Conservation (phyloP, 2,329 filamentous ascomycete species). For the Penicillium aurantiogriseum region DNA sequence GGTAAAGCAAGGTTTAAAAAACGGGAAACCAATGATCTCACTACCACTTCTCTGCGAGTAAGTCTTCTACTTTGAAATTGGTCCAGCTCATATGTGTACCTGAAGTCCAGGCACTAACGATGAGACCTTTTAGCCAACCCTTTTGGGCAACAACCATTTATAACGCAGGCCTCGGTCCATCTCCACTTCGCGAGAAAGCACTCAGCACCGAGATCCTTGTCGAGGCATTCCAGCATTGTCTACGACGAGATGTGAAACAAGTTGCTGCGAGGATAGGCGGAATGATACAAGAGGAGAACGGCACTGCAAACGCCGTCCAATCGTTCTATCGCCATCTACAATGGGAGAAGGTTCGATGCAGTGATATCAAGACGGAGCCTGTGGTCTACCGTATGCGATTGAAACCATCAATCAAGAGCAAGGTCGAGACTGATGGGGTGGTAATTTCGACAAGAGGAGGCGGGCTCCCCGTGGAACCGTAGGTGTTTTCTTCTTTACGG, state of each 20-base stretch:
- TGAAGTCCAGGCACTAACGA: not conserved
- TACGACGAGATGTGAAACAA: not conserved
- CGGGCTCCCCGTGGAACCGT: not conserved
- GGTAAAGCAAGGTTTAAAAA: not conserved
- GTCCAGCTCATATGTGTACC: too few relatives aligned
- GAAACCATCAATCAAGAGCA: not conserved
- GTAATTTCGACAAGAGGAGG: not conserved
- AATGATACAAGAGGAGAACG: not conserved
- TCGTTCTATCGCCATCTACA: constrained; percentile 6
- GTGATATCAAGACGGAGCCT: not conserved
- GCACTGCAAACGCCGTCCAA: not conserved
- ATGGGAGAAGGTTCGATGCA: constrained; percentile 1
- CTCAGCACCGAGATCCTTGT: not conserved
- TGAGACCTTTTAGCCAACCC: not conserved
- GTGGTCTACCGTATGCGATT: not conserved
- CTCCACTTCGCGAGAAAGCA: not conserved
- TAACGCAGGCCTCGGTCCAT: not conserved
- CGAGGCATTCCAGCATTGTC: not conserved
- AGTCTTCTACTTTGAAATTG: not conserved
- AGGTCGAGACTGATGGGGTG: not conserved
- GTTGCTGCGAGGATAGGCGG: not conserved
- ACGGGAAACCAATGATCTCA: constrained; percentile 5
- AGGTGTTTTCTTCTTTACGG: not conserved
- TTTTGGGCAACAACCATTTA: not conserved
- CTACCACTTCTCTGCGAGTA: constrained; percentile 8